These are phyloP conservation scores for Trichoderma brevicompactum DNA, from an alignment of 2,329 filamentous ascomycete genomes.

Conservation along the genomic window DNA sequence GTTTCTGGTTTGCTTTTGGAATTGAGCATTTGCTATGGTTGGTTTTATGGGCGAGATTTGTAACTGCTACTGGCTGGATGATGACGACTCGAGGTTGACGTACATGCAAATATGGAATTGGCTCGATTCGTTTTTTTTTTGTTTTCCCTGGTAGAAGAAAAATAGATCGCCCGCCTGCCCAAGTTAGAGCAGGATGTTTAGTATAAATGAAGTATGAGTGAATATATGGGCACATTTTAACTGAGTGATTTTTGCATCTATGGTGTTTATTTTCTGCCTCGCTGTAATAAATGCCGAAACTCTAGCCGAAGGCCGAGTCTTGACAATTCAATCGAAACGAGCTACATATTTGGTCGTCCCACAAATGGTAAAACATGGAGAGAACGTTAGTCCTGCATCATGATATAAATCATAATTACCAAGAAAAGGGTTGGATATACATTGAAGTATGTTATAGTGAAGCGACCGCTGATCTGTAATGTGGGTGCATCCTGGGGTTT, in stretches of 20 bases:
- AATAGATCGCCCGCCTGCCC: background rate
- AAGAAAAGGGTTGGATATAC: background rate
- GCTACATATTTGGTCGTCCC: too few species aligned
- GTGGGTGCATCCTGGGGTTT: background rate
- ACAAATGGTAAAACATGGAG: too few species aligned
- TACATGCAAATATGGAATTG: background rate
- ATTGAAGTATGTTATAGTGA: background rate
- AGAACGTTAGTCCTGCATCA: too few species aligned
- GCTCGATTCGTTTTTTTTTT: background rate
- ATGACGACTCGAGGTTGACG: background rate
- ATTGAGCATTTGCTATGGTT: background rate
- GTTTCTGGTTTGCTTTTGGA: background rate
- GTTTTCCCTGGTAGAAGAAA: background rate
- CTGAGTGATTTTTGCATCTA: background rate
- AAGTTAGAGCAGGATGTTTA: background rate
- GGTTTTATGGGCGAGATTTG: background rate
- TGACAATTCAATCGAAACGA: background rate
- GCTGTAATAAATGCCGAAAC: background rate
- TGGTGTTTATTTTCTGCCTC: background rate
- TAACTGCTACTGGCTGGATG: background rate
- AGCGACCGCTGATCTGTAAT: background rate
- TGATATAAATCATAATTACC: too few species aligned
- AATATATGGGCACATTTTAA: background rate
- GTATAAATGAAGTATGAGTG: background rate
- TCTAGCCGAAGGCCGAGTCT: background rate